phyloP scores from a whole-genome alignment of 2,329 filamentous ascomycete genomes.

The Talaromyces albobiverticillius region DNA sequence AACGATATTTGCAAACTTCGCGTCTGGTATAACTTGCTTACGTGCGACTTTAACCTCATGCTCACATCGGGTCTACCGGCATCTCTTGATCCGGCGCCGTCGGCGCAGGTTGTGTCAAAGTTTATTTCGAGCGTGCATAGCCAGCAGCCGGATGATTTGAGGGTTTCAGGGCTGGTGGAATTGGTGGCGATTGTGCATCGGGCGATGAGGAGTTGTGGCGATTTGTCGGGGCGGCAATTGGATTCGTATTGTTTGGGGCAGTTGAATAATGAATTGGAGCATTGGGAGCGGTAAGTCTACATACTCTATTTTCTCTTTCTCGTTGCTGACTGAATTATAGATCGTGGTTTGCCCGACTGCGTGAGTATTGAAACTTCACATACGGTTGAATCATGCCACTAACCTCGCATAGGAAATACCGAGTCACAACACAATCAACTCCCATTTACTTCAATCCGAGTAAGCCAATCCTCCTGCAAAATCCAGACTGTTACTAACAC shows the following conservation, averaged over 20 bases:
- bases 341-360: constrained; percentile 1
- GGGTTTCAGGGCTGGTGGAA: constrained; percentile 21
- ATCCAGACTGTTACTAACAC: background rate
- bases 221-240: constrained; percentile 20
- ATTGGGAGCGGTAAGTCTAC: constrained; percentile 20
- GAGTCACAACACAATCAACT: constrained; percentile 22
- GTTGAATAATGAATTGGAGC: constrained; percentile 20
- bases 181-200: constrained; percentile 20
- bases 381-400: background rate
- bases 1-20: constrained; percentile 17
- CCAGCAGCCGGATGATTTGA: constrained; percentile 20
- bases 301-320: background rate
- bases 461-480: constrained; percentile 10
- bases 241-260: constrained; percentile 13
- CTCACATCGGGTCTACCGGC: constrained; percentile 22
- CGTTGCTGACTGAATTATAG: too few relatives aligned
- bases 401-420: constrained; percentile 12
- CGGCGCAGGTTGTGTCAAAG: constrained; percentile 15
- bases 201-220: constrained; percentile 19
- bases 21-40: constrained; percentile 24
- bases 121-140: constrained; percentile 16
- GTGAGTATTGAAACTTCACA: background rate
- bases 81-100: constrained; percentile 18
- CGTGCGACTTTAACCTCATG: constrained; percentile 24
- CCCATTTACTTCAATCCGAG: constrained; percentile 22